These are phyloP conservation scores for Podaxis rugospora DNA, from an alignment of 768 basidiomycete genomes.

Conservation along the genomic window DNA sequence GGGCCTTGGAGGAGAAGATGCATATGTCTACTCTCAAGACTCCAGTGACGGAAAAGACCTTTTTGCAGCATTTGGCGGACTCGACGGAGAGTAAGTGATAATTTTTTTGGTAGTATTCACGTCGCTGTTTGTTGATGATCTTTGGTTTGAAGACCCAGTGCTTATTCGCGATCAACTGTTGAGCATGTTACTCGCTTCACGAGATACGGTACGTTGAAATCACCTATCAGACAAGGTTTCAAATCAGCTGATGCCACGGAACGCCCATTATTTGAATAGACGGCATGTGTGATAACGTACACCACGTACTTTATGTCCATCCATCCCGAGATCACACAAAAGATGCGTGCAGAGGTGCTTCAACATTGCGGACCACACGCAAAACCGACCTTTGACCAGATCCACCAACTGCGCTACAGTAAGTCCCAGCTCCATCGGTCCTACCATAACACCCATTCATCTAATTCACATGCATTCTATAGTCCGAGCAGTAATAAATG, in stretches of 20 bases:
- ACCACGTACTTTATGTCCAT: constrained; percentile 66
- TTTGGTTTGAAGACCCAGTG: constrained; percentile 42
- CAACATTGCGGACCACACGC: constrained; percentile 44
- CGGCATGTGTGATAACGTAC: constrained; percentile 65
- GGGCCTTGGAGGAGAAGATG: constrained; percentile 44
- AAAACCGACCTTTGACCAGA: constrained; percentile 49
- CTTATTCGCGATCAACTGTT: constrained; percentile 75
- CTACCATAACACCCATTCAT: neutral
- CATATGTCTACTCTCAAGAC: constrained; percentile 29
- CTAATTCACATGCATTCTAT: constrained; percentile 10
- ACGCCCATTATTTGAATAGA: constrained; percentile 32
- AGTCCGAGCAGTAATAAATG: constrained; percentile 78
- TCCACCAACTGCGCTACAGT: constrained; percentile 67
- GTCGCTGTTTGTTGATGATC: neutral
- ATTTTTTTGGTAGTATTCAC: neutral
- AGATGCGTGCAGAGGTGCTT: constrained; percentile 58
- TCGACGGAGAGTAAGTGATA: constrained; percentile 51
- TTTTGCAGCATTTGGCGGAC: constrained; percentile 63
- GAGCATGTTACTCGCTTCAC: constrained; percentile 70
- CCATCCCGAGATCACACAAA: constrained; percentile 50
- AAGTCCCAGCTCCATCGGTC: constrained; percentile 10
- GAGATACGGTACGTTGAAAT: constrained; percentile 60
- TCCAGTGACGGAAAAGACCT: constrained; percentile 49
- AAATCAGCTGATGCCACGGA: neutral
- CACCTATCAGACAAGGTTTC: neutral